Conservation (phyloP, 2,329 filamentous ascomycete species). For the Blumeriella jaapii region DNA sequence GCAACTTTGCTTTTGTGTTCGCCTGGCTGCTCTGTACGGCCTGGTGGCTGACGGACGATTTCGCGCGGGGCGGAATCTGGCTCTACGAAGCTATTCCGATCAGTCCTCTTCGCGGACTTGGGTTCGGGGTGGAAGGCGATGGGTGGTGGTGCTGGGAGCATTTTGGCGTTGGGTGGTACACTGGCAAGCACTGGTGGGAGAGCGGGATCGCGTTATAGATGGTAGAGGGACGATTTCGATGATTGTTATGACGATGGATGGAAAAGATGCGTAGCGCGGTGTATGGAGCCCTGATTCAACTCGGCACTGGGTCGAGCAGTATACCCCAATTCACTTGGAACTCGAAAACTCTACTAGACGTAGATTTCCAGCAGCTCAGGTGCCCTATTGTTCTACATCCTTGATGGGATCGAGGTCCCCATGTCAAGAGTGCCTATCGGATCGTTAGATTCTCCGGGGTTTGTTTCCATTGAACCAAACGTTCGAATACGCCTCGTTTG, state of each 20-base stretch:
- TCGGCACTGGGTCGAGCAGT: too few species aligned
- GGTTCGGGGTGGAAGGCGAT: constrained; percentile 49
- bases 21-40: constrained; percentile 59
- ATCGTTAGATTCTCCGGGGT: too few species aligned
- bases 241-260: neutral
- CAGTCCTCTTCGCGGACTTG: constrained; percentile 55
- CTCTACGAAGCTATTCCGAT: constrained; percentile 72
- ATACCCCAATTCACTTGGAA: neutral
- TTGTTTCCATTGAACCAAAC: too few species aligned
- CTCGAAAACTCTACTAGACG: neutral
- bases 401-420: too few species aligned
- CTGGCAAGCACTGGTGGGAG: constrained; percentile 52
- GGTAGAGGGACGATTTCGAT: neutral
- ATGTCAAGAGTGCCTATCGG: too few species aligned
- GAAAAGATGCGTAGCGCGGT: neutral
- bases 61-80: constrained; percentile 64
- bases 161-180: constrained; percentile 41
- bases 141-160: constrained; percentile 57
- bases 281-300: too few species aligned
- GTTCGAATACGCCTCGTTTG: too few species aligned
- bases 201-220: constrained; percentile 32
- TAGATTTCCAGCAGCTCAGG: too few species aligned
- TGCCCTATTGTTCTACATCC: too few species aligned
- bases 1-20: constrained; percentile 51
- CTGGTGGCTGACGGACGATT: constrained; percentile 60